Evolutionary conservation across 768 basidiomycete genomes (phyloP).

Genomic region (Astraeus odoratus): DNA sequence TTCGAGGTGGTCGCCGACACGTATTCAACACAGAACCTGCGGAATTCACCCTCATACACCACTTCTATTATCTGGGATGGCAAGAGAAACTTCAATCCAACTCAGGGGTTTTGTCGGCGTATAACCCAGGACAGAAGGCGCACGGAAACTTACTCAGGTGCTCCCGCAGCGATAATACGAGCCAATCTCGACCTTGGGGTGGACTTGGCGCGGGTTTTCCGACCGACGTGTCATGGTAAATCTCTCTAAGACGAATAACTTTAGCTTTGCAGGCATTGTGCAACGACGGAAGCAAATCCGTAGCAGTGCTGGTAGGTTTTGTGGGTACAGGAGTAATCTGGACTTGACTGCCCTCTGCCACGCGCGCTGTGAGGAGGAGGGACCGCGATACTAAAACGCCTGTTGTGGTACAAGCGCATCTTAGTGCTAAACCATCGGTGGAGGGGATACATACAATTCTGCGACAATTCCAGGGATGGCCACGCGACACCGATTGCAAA

Average conservation of each 20-base stretch:
- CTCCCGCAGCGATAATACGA: slow-evolving; percentile 59
- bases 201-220: slow-evolving; percentile 12
- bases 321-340: slow-evolving; percentile 45
- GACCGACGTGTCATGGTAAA: slow-evolving; percentile 17
- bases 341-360: slow-evolving; percentile 43
- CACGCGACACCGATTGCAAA: slow-evolving; percentile 68
- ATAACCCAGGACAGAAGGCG: not conserved
- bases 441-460: slow-evolving; percentile 45
- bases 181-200: slow-evolving; percentile 52
- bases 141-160: slow-evolving; percentile 46
- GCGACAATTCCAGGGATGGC: slow-evolving; percentile 61
- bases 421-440: too few species aligned
- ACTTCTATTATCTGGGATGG: slow-evolving; percentile 55
- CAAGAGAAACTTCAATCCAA: slow-evolving; percentile 66
- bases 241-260: slow-evolving; percentile 47
- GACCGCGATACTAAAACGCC: slow-evolving; percentile 52
- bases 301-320: slow-evolving; percentile 27
- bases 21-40: slow-evolving; percentile 49
- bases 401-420: slow-evolving; percentile 27
- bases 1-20: slow-evolving; percentile 29
- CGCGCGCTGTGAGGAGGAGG: slow-evolving; percentile 52
- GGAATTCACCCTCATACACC: slow-evolving; percentile 51
- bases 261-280: slow-evolving; percentile 44
- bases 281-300: slow-evolving; percentile 44
- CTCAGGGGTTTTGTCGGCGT: slow-evolving; percentile 31